These are phyloP conservation scores for Pseudogymnoascus destructans DNA, from an alignment of 2,329 filamentous ascomycete genomes.

Conservation along the genomic window DNA sequence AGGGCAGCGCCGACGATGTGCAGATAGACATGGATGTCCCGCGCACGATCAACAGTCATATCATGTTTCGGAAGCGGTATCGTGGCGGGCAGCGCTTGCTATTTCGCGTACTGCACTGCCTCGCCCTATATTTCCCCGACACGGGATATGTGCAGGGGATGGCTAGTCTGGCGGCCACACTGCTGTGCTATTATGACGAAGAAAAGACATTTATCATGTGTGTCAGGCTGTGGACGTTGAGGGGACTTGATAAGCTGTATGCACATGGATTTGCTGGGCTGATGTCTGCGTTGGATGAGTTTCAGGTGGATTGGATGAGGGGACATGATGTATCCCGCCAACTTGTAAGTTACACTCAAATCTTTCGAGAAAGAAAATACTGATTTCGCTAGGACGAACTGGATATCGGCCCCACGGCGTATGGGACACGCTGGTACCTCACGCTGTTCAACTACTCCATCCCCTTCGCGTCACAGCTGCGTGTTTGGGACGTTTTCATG, in stretches of 20 bases:
- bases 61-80: constrained; percentile 92
- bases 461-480: constrained; percentile 83
- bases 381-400: constrained; percentile 48
- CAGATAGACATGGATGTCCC: constrained; percentile 98
- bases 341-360: constrained; percentile 46
- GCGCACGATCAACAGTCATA: constrained; percentile 83
- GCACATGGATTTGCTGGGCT: constrained; percentile 71
- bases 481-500: constrained; percentile 97
- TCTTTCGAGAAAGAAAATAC: not conserved
- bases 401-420: constrained; percentile 75
- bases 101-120: constrained; percentile 82
- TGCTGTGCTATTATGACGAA: constrained; percentile 95
- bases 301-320: constrained; percentile 71
- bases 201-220: constrained; percentile 92
- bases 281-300: constrained; percentile 74
- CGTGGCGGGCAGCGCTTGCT: constrained; percentile 81
- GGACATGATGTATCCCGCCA: constrained; percentile 67
- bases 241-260: constrained; percentile 77
- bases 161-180: constrained; percentile 81
- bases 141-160: constrained; percentile 97
- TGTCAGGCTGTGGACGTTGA: constrained; percentile 81
- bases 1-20: constrained; percentile 75
- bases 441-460: constrained; percentile 96
- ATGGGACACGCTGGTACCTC: constrained; percentile 92
- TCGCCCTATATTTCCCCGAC: constrained; percentile 80